Evolutionary conservation across 164 flowering plant genomes (phyloP).

Genomic region (Dillenia turbinata): DNA sequence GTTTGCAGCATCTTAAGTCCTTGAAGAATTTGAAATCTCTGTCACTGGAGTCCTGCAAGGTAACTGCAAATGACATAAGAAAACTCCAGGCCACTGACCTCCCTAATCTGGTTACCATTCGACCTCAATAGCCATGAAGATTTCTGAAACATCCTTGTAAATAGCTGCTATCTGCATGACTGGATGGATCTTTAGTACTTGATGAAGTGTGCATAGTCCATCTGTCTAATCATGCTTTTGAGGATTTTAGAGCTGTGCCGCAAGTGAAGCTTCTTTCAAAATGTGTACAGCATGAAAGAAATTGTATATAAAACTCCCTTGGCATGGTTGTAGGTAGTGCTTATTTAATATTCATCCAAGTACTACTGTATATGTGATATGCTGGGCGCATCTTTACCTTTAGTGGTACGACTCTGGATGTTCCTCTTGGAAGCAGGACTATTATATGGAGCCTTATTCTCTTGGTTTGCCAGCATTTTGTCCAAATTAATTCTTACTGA

Average conservation of each 20-base stretch:
- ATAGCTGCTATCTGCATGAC: neutral
- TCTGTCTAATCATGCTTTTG: neutral
- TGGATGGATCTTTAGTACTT: neutral
- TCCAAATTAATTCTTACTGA: too few species aligned
- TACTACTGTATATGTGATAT: too few species aligned
- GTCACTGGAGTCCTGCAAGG: slow-evolving; percentile 58
- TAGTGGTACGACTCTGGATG: too few species aligned
- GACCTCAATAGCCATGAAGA: slow-evolving; percentile 32
- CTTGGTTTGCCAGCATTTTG: too few species aligned
- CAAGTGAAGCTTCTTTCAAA: slow-evolving; percentile 10
- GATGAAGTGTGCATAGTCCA: too few species aligned
- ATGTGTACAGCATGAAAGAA: neutral
- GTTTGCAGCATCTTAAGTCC: slow-evolving; percentile 42
- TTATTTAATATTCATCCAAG: too few species aligned
- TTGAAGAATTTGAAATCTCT: slow-evolving; percentile 48
- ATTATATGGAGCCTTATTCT: too few species aligned
- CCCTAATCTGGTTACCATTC: slow-evolving; percentile 43
- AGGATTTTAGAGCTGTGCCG: too few species aligned
- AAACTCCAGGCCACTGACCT: slow-evolving; percentile 50
- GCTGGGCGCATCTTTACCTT: too few species aligned
- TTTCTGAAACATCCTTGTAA: neutral
- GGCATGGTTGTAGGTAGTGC: slow-evolving; percentile 3
- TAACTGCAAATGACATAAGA: slow-evolving; percentile 53
- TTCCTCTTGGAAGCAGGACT: too few species aligned
- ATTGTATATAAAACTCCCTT: slow-evolving; percentile 16